Evolutionary conservation across 805 yeast genomes (phyloP).

Genomic region (Candida multigemmis): DNA sequence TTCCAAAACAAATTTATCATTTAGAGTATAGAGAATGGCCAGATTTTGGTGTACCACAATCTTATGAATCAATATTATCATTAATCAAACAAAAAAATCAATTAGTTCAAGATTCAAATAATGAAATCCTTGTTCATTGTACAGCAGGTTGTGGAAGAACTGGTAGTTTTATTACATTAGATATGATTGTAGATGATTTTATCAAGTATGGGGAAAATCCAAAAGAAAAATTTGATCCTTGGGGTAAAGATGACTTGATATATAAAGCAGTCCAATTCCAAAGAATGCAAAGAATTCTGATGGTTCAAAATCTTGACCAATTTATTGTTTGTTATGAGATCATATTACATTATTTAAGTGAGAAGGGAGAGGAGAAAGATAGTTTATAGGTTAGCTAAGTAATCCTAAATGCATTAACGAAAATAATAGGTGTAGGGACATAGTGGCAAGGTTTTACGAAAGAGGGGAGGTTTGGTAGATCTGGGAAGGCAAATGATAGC

Average conservation of each 20-base stretch:
- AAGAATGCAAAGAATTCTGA: slow-evolving; percentile 67
- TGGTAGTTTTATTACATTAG: slow-evolving; percentile 41
- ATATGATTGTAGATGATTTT: slow-evolving; percentile 25
- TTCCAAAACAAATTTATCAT: slow-evolving; percentile 18
- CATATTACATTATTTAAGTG: slow-evolving; percentile 15
- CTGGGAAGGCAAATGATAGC: too few relatives aligned
- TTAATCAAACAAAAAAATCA: slow-evolving; percentile 24
- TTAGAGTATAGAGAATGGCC: slow-evolving; percentile 38
- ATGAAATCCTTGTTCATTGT: slow-evolving; percentile 36
- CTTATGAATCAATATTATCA: slow-evolving; percentile 18
- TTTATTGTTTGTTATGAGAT: slow-evolving; percentile 67
- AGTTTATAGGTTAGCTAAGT: too few relatives aligned
- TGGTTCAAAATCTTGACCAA: slow-evolving; percentile 80
- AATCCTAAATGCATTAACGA: too few relatives aligned
- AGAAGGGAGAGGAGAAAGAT: too few relatives aligned
- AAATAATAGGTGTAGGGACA: too few relatives aligned
- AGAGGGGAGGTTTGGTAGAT: too few relatives aligned
- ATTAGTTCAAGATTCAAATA: slow-evolving; percentile 7
- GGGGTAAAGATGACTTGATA: slow-evolving; percentile 42
- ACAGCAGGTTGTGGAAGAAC: slow-evolving; percentile 58
- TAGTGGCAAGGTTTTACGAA: too few relatives aligned
- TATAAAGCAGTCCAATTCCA: slow-evolving; percentile 56
- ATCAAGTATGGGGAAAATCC: slow-evolving; percentile 1
- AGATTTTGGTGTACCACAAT: slow-evolving; percentile 34
- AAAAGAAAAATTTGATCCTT: slow-evolving; percentile 7